Base-by-base conservation (phyloP, 805 yeast genomes). In the Sugiyamaella boreocaroliniensis region DNA sequence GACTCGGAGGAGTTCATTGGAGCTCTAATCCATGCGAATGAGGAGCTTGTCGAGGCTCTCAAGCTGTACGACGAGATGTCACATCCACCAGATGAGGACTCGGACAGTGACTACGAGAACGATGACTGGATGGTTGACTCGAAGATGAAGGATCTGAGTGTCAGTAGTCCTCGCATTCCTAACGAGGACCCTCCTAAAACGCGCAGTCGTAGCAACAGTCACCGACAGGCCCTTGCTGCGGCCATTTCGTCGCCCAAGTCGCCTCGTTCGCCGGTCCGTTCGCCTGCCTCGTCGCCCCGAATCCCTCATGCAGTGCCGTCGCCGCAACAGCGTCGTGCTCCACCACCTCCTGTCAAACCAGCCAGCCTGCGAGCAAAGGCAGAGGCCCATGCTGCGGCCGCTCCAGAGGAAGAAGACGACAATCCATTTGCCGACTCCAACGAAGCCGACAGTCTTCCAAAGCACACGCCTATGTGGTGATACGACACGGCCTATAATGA, bases 1-100 rank as follows among this genome's bases (percentile, higher is more conserved):
- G 85, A 87, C 43, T 82, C 82, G 54, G 97, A 90, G 57, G 96
- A 88, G 62, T 85, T 82, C 56, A 70, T 93, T 57, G 98, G 97
- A n/a, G 78, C 88, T 44, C 75, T 93, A 57, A 80, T 93, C 53
- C 84, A 81, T 60, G 95, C 97, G 45, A 93, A 93, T 65, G 99
- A 93, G 61, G 90, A 88, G 65, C 76, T 93, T 55, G 95, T 93
- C 6, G 72, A 72, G 3, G 84, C 89, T 0, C 76, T 93, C 61
- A 80, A 81, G 60, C 69, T 73, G 50, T 90, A 81, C 65, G 96
- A 90, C 54, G 76, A 76, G 47, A 67, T 72, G 71, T 67, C 82
- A 59, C 56, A 72, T 54, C 68, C 80, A 59, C 50, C 73, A 11
- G 76, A 71, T 29, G 63, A 64, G 37, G 72, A 68, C 29, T 69